These are phyloP conservation scores for Staphylotrichum tortipilum DNA, from an alignment of 495 filamentous ascomycete genomes.

Conservation along the genomic window DNA sequence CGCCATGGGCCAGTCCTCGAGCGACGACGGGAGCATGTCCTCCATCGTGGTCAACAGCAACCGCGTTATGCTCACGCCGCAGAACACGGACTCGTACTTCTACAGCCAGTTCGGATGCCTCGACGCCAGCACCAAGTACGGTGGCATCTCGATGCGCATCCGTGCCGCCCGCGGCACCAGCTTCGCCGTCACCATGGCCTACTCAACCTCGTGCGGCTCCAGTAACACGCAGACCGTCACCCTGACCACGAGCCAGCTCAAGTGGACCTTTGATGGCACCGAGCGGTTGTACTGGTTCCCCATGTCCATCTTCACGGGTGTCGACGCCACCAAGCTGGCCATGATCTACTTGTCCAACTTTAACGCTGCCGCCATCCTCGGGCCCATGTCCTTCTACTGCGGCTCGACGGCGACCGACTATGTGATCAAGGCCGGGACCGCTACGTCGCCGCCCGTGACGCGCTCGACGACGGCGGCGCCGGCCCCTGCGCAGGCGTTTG, in stretches of 20 bases:
- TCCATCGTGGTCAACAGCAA: slow-evolving; percentile 44
- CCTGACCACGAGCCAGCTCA: slow-evolving; percentile 40
- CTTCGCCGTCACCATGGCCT: slow-evolving; percentile 45
- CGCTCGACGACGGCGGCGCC: slow-evolving; percentile 41
- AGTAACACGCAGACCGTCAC: slow-evolving; percentile 28
- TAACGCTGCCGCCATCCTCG: slow-evolving; percentile 42
- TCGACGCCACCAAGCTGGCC: slow-evolving; percentile 46
- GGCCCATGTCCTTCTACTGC: slow-evolving; percentile 54
- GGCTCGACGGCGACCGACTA: slow-evolving; percentile 45
- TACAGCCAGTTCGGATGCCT: slow-evolving; percentile 51
- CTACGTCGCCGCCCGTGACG: slow-evolving; percentile 6
- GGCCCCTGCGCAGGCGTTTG: slow-evolving; percentile 41
- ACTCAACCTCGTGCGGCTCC: slow-evolving; percentile 37
- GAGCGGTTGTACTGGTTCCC: slow-evolving; percentile 54
- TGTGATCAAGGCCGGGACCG: slow-evolving; percentile 31
- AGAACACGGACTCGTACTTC: slow-evolving; percentile 44
- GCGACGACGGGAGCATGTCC: slow-evolving; percentile 53
- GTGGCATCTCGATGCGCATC: slow-evolving; percentile 52
- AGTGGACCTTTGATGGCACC: slow-evolving; percentile 53
- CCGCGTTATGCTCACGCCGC: slow-evolving; percentile 46
- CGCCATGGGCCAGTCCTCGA: slow-evolving; percentile 46
- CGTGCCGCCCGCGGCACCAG: slow-evolving; percentile 46
- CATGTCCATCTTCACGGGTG: slow-evolving; percentile 41
- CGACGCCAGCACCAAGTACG: slow-evolving; percentile 42
- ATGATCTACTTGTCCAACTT: slow-evolving; percentile 42